A percentile compares a stretch with the other conserved stretches of the same genome.
Conservation (phyloP, 1,139 yeast genomes). For the Magnusiomyces suaveolens region DNA sequence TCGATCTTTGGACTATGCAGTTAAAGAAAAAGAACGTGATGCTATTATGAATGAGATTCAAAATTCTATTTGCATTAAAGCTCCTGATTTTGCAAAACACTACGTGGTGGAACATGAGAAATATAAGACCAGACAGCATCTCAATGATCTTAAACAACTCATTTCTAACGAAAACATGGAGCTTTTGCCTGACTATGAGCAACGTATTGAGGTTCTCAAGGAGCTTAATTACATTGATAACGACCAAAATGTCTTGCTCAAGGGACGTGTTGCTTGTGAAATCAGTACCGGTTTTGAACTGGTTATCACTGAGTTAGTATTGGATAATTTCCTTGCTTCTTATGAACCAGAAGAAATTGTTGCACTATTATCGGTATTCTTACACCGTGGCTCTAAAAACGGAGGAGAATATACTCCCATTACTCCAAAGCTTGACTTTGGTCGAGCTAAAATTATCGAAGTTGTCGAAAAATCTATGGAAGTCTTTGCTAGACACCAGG, state of each 20-base stretch:
- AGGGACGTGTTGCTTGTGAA: conserved; percentile 95
- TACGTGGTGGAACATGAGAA: conserved; percentile 43
- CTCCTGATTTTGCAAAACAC: conserved; percentile 39
- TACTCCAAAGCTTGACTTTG: conserved; percentile 78
- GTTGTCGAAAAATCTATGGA: conserved; percentile 56
- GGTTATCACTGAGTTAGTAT: conserved; percentile 50
- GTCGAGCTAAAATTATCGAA: conserved; percentile 58
- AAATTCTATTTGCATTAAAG: conserved; percentile 23
- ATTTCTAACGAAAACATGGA: conserved; percentile 84
- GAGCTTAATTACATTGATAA: conserved; percentile 69
- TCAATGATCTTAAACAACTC: conserved; percentile 47
- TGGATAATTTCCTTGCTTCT: conserved; percentile 86
- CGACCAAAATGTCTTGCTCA: conserved; percentile 65
- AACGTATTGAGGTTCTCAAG: conserved; percentile 66
- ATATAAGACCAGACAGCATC: conserved; percentile 40
- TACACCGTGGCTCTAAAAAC: conserved; percentile 75
- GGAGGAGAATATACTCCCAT: conserved; percentile 39
- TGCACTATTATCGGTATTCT: conserved; percentile 82
- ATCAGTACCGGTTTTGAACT: conserved; percentile 76
- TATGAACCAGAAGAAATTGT: conserved; percentile 95
- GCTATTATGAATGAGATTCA: conserved; percentile 35
- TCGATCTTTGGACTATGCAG: conserved; percentile 10
- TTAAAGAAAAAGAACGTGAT: conserved; percentile 34
- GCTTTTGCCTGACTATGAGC: conserved; percentile 86
- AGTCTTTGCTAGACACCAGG: conserved; percentile 59